phyloP scores from a whole-genome alignment of 371 early-diverging fungal genomes.

The Capillidium rhysosporum region DNA sequence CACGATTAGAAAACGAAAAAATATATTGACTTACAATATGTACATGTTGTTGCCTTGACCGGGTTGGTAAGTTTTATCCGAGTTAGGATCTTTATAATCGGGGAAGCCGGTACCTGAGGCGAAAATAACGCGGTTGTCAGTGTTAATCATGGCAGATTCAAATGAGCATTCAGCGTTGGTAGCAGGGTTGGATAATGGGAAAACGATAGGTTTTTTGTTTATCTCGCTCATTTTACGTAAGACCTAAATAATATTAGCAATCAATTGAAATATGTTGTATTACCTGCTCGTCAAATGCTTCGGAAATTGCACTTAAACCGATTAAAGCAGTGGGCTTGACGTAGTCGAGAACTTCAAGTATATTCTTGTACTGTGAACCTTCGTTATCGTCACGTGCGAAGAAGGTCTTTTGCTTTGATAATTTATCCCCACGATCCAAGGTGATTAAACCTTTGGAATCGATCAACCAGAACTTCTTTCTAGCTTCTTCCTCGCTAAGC shows the following conservation, averaged over 20 bases:
- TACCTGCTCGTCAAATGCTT: constrained; percentile 42
- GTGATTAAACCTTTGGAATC: constrained; percentile 75
- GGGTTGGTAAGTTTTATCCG: constrained; percentile 29
- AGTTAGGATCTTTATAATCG: constrained; percentile 30
- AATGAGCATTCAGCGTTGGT: constrained; percentile 81
- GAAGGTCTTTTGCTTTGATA: constrained; percentile 59
- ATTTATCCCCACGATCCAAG: constrained; percentile 57
- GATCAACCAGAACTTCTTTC: constrained; percentile 56
- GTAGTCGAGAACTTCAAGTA: constrained; percentile 50
- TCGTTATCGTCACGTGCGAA: constrained; percentile 61
- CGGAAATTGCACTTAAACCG: constrained; percentile 54
- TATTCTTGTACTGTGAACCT: constrained; percentile 38
- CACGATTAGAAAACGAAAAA: too few relatives aligned
- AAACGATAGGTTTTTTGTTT: constrained; percentile 69
- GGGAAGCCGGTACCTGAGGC: constrained; percentile 90
- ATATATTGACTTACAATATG: too few relatives aligned
- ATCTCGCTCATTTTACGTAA: constrained; percentile 42
- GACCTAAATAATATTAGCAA: too few relatives aligned
- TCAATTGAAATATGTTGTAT: too few relatives aligned
- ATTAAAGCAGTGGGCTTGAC: constrained; percentile 62
- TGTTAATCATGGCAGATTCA: constrained; percentile 61
- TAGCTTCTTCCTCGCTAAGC: constrained; percentile 47
- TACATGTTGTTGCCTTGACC: constrained; percentile 91
- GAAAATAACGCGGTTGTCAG: constrained; percentile 65
- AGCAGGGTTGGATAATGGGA: constrained; percentile 84